Evolutionary conservation across 257 asterid genomes (phyloP).

Genomic region (Solanum pennellii): DNA sequence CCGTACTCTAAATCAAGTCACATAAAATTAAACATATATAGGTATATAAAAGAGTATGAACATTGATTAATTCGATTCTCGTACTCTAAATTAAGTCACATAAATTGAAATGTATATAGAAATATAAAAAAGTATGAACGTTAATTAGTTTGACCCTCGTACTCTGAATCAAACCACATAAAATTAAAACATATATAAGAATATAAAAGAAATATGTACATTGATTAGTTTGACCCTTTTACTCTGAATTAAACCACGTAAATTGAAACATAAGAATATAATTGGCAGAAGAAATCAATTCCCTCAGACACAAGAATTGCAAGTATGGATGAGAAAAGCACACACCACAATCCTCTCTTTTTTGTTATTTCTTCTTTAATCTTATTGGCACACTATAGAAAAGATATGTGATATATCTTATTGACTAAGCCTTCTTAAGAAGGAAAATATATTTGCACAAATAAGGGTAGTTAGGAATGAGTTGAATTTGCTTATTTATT

Average conservation of each 20-base stretch:
- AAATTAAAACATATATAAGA: too few species aligned
- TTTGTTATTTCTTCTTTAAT: not conserved
- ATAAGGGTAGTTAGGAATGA: not conserved
- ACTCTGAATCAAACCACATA: too few species aligned
- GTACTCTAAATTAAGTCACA: too few species aligned
- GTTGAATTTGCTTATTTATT: not conserved
- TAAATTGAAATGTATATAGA: too few species aligned
- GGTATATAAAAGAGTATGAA: not conserved
- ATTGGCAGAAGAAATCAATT: not conserved
- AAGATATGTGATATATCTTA: not conserved
- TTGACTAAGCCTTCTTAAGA: not conserved
- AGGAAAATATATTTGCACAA: not conserved
- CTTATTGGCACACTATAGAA: not conserved
- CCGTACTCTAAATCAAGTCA: not conserved
- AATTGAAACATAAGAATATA: not conserved
- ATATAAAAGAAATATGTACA: not conserved
- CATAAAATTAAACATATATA: too few species aligned
- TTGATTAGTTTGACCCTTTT: too few species aligned
- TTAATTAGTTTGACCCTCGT: too few species aligned
- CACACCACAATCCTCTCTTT: not conserved
- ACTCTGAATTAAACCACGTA: not conserved
- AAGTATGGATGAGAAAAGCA: not conserved
- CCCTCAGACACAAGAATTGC: not conserved
- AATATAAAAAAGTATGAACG: too few species aligned
- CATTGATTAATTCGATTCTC: too few species aligned